phyloP scores from a whole-genome alignment of 495 filamentous ascomycete species.

The Aspergillus bertholletiae region DNA sequence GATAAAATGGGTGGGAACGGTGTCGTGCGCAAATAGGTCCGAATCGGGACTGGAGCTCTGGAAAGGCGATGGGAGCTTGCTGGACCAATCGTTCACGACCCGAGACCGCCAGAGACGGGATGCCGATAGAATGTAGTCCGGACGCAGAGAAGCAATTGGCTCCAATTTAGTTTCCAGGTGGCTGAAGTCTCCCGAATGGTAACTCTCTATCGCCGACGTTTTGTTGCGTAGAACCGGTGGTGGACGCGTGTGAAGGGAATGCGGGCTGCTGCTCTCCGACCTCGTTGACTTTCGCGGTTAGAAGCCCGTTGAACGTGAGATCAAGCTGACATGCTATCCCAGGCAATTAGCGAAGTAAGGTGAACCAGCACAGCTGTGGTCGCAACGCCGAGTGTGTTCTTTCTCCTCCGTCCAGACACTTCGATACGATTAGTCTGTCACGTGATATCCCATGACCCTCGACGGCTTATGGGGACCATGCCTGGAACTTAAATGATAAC shows the following conservation, averaged over 20 bases:
- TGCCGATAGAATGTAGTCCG: not conserved
- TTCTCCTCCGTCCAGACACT: not conserved
- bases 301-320: not conserved
- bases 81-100: not conserved
- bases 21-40: not conserved
- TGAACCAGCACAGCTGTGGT: not conserved
- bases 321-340: not conserved
- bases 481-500: no score
- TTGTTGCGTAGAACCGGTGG: not conserved
- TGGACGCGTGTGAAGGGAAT: not conserved
- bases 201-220: not conserved
- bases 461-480: no score
- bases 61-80: not conserved
- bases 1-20: not conserved
- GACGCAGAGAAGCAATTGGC: not conserved
- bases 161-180: not conserved
- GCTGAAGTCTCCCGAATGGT: not conserved
- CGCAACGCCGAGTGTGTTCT: not conserved
- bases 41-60: not conserved
- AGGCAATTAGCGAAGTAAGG: not conserved
- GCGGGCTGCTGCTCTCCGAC: not conserved
- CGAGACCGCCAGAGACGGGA: not conserved
- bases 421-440: not conserved
- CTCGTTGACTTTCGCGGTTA: not conserved
- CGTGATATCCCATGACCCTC: not conserved